phyloP scores from a whole-genome alignment of 1,139 yeast genomes.

The Arxiozyma slooffiae region DNA sequence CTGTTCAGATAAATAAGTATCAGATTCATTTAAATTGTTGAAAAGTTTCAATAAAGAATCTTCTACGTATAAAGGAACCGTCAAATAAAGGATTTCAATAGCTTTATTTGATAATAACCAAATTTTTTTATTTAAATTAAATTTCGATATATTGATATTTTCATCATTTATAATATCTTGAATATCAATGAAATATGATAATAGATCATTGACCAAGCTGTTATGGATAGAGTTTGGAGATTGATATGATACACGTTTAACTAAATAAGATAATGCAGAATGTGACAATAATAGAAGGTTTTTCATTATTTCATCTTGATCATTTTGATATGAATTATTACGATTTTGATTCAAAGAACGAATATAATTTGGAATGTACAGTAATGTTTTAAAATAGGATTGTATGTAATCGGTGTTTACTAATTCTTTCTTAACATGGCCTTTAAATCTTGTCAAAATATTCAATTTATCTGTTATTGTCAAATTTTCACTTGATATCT shows the following conservation, averaged over 20 bases:
- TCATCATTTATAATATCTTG: conserved; percentile 4
- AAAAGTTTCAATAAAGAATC: conserved; percentile 8
- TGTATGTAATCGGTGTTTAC: conserved; percentile 48
- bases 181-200: conserved; percentile 22
- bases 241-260: conserved; percentile 69
- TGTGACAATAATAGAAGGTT: conserved; percentile 41
- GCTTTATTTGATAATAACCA: conserved; percentile 27
- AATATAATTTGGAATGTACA: conserved; percentile 30
- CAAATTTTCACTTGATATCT: conserved; percentile 7
- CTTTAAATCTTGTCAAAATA: conserved; percentile 45
- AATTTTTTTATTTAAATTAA: conserved; percentile 17
- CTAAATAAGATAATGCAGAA: conserved; percentile 62
- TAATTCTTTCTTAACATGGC: conserved; percentile 58
- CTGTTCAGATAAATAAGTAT: background rate
- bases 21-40: conserved; percentile 4
- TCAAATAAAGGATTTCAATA: conserved; percentile 25
- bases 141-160: background rate
- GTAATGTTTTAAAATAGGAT: conserved; percentile 45
- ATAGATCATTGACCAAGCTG: conserved; percentile 13
- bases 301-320: background rate
- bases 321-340: no score
- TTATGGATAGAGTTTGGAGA: conserved; percentile 45
- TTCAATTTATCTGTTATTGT: conserved; percentile 32
- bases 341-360: conserved; percentile 29
- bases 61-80: conserved; percentile 16